Base-by-base conservation (phyloP, 2,329 filamentous ascomycete species). In the Parafenestella ontariensis region DNA sequence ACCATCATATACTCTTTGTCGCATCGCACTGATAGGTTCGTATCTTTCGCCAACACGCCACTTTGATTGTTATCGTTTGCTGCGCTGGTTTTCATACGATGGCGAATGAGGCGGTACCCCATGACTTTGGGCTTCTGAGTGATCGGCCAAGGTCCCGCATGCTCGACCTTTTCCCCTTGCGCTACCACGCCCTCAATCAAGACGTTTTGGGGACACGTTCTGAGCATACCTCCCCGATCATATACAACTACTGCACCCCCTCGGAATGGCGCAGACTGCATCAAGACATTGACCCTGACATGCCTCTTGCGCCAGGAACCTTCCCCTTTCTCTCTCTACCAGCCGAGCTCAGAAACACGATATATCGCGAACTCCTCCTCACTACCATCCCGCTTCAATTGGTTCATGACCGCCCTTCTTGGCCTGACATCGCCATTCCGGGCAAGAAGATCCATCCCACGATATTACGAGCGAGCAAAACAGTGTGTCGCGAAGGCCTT, bases 361-460 rank as follows among this genome's bases (percentile, higher is more conserved):
- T 29, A 28, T 43, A 43, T 29, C 41, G 41, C 23, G 41, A 31
- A 43, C 41, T 43, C 23, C 40, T 42, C 24, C 23, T 43, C n/a
- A 43, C 41, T 15, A 43, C 41, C 5, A 43, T 43, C 13, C 41
- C 41, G 5, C 24, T 43, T 20, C 41, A 43, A 31, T 15, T 43
- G 7, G 24, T 43, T 11, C 41, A 43, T 17, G 26, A 43, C 26
- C 23, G 41, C 17, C 40, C 40, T 5, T 26, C 23, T 17, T 42
- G 40, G 40, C 40, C 40, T 42, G 40, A 42, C 23, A 24, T 42
- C 24, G 18, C 8, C 10, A 28, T n/a, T 28, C 24, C 40, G 4
- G 40, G 40, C 11, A 42, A 42, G 40, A 15, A 9, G 10, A 10
- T 42, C 28, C 23, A 42, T 28, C 40, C 40, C 11, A 28, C 40